phyloP scores from a whole-genome alignment of 192 early-diverging fungal genomes.

The Dispira parvispora region DNA sequence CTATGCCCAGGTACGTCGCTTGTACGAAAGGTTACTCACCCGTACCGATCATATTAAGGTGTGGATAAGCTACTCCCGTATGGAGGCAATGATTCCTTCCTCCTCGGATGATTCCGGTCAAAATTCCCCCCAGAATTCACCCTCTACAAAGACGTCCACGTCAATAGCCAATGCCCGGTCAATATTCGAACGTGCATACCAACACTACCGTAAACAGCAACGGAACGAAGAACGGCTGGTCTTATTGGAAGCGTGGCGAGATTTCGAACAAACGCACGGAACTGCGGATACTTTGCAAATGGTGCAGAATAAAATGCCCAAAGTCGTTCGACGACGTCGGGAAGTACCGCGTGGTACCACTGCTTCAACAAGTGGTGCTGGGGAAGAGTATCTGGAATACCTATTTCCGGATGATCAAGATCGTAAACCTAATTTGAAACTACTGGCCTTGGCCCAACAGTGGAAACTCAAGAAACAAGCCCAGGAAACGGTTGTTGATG shows the following conservation, averaged over 20 bases:
- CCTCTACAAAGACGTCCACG: not conserved
- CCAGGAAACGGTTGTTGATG: no score
- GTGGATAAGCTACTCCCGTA: slow-evolving; percentile 86
- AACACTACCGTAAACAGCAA: slow-evolving; percentile 44
- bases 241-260: slow-evolving; percentile 81
- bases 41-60: slow-evolving; percentile 94
- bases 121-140: no score
- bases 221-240: slow-evolving; percentile 57
- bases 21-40: slow-evolving; percentile 75
- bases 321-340: slow-evolving; percentile 80
- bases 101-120: slow-evolving; percentile 30
- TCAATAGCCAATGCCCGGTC: slow-evolving; percentile 38
- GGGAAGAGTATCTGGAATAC: slow-evolving; percentile 99
- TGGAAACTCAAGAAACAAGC: slow-evolving; percentile 38
- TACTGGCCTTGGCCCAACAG: slow-evolving; percentile 78
- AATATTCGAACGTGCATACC: slow-evolving; percentile 62
- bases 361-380: slow-evolving; percentile 25
- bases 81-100: slow-evolving; percentile 53
- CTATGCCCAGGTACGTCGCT: slow-evolving; percentile 48
- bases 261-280: slow-evolving; percentile 54
- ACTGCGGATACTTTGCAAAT: slow-evolving; percentile 30
- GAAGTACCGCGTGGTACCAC: slow-evolving; percentile 38
- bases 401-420: slow-evolving; percentile 94
- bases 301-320: slow-evolving; percentile 67
- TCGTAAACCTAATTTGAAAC: slow-evolving; percentile 71